Evolutionary conservation across 2,329 filamentous ascomycete species (phyloP), one percentile per base, ranked within the genome.

Genomic region (Alternaria sp.): DNA sequence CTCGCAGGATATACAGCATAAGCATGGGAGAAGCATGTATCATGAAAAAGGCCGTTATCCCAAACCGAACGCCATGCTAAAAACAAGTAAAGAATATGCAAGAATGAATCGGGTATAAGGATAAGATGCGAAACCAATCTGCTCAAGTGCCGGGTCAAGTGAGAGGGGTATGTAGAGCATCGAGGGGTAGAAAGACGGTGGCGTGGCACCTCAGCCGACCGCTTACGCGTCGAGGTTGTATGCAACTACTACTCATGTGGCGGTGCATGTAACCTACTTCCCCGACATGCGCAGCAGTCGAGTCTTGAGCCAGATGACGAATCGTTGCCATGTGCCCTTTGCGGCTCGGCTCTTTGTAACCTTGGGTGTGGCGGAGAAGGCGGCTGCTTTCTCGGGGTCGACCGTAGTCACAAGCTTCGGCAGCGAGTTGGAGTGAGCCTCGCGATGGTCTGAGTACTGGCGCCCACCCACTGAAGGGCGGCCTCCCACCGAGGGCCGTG

Each of bases 291-390:
- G 84, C 65, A 87, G 81, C 58, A 87, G 72, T 59, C 85, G 79
- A 32, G 85, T 87, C 69, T 83, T 81, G 62, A 86, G 78, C 85
- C 85, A 87, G 1, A 85, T 85, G 56, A 86, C 76, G 69, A 87
- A 87, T 25, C 83, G 78, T 59, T 85, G 78, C 85, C 85, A 87
- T 22, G 80, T 73, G 30, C 79, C 78, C 64, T 81, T 81, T 5
- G 78, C 76, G 14, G 72, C 71, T 44, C 73, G 68, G 50, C 69
- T 75, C 64, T 73, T 76, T 44, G 74, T 75, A 18, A 78, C 72
- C 38, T 75, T 68, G 22, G 75, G 73, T 22, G 62, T 62, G 28
- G 73, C 34, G 62, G 63, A 36, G 59, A 59, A 22, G 54, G 56
- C 34, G 45, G 65, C 62, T 61, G 69, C 28, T 74, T 76, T 80